Base-by-base conservation (phyloP, 768 basidiomycete species). In the Termitomyces sp. region DNA sequence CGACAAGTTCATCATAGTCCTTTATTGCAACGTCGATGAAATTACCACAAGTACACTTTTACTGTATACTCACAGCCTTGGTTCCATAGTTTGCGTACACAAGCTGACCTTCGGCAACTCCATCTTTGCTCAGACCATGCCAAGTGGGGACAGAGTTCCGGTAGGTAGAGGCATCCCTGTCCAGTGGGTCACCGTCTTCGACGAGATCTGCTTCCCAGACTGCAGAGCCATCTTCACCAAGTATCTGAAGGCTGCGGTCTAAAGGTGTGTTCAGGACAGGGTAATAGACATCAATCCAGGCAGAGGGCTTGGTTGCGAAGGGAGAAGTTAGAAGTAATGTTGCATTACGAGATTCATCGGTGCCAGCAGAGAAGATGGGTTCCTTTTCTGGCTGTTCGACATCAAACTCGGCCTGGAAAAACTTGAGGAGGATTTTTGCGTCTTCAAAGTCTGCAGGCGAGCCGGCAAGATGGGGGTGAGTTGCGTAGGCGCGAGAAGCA, bases 281-380 rank as follows among this genome's bases (percentile, higher is more conserved):
- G 70, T 89, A 96, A 70, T 98, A 97, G 37, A 81, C 79, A 62
- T 93, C 90, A 57, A 93, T 84, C 92, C 92, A 94, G 56, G 87
- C 90, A 0, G 74, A 79, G 2, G 89, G 87, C 25, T 68, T 70
- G 31, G 64, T 71, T 38, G 79, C 73, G 5, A 73, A 74, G 7
- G 71, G 64, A 21, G 73, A 71, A 0, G 83, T 81, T 41, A 84
- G 73, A 19, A 70, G 68, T 16, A 89, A 74, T 0, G 90, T 92
- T 5, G 89, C 83, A 44, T 82, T 76, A 52, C 85, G 86, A 31
- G 89, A 90, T 52, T 79, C 76, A 10, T 71, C 65, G 31, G 88
- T 80, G 4, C 93, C 92, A 19, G 91, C 90, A 21, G 83, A 72
- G 66, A 80, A 93, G 53, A 93, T 76, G 17, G 88, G 85, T n/a